Evolutionary conservation across 495 filamentous ascomycete genomes (phyloP).

Genomic region (Friedmanniomyces endolithicus): DNA sequence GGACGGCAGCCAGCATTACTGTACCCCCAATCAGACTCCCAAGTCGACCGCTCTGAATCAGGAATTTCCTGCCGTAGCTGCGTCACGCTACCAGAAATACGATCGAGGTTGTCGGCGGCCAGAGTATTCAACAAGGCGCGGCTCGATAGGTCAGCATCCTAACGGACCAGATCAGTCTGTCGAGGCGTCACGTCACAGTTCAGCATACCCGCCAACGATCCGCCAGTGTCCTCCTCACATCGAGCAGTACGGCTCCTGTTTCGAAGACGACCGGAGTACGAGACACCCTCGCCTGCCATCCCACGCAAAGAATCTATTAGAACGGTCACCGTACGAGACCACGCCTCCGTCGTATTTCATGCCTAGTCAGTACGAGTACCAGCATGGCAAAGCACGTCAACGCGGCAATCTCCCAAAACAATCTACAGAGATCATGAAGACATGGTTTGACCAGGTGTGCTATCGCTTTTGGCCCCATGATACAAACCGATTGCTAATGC

Average conservation of each 20-base stretch:
- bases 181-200: background rate
- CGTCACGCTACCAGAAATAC: background rate
- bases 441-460: conserved; percentile 19
- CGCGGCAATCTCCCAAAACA: conserved; percentile 18
- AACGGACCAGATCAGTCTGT: background rate
- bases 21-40: background rate
- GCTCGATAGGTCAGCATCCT: too few species aligned
- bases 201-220: background rate
- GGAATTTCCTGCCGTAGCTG: background rate
- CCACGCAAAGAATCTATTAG: too few species aligned
- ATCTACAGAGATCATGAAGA: conserved; percentile 20
- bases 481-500: background rate
- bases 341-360: conserved; percentile 5
- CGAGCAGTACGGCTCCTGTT: background rate
- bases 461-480: too few species aligned
- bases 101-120: background rate
- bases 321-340: background rate
- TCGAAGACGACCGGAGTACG: background rate
- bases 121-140: too few species aligned
- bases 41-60: background rate
- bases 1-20: background rate
- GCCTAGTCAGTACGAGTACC: conserved; percentile 17
- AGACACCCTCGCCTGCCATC: background rate
- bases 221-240: background rate
- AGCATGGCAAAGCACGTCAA: conserved; percentile 14